phyloP scores from a whole-genome alignment of 257 asterid species.

The Jacaranda copaia region DNA sequence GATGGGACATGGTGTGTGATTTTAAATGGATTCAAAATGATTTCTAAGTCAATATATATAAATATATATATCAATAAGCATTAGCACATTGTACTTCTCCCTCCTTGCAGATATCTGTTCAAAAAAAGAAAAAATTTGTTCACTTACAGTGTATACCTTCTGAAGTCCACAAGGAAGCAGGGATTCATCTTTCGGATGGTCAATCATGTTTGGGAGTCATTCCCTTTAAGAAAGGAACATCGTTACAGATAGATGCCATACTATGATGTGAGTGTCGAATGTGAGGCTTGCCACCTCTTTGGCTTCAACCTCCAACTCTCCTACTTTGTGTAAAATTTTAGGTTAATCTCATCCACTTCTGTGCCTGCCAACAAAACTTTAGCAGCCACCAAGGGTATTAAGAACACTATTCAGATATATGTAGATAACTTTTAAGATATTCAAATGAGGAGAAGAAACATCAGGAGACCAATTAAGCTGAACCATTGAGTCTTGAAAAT shows the following conservation, averaged over 20 bases:
- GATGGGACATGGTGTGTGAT: too few relatives aligned
- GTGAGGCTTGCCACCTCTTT: conserved; percentile 51
- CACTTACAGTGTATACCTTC: conserved; percentile 53
- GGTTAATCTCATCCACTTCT: neutral
- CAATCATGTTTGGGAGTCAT: conserved; percentile 25
- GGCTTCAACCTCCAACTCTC: conserved; percentile 57
- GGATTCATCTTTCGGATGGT: conserved; percentile 12
- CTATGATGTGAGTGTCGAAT: conserved; percentile 15
- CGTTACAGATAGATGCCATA: conserved; percentile 11
- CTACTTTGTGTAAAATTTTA: conserved; percentile 26
- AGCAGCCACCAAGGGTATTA: neutral
- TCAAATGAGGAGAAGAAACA: conserved; percentile 26
- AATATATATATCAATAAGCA: neutral
- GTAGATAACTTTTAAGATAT: conserved; percentile 12
- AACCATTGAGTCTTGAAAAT: conserved; percentile 34
- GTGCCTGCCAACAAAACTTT: conserved; percentile 34
- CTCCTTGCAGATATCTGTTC: conserved; percentile 55
- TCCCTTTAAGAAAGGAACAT: conserved; percentile 51
- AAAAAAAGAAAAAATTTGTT: conserved; percentile 53
- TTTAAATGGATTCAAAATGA: too few relatives aligned
- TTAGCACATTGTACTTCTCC: neutral
- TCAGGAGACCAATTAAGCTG: conserved; percentile 35
- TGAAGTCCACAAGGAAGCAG: conserved; percentile 48
- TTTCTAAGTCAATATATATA: neutral
- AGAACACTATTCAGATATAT: neutral